Percentiles rank a stretch among this genome's conserved stretches.
These are phyloP conservation scores for Trichoderma citrinoviride DNA, from an alignment of 2,329 filamentous ascomycete species.

Conservation along the genomic window DNA sequence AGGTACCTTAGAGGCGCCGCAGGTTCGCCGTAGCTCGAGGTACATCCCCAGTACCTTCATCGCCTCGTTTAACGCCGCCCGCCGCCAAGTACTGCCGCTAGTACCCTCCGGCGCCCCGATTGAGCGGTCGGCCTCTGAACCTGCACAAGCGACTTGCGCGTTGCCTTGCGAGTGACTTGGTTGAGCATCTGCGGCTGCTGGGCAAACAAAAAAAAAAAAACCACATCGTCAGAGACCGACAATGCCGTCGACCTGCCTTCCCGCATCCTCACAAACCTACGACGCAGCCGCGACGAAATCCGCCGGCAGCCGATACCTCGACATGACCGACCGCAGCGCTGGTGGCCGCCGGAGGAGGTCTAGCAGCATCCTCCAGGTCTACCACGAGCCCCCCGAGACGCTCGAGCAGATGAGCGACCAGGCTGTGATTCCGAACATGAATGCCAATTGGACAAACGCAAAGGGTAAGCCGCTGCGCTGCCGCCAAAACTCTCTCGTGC, in stretches of 20 bases:
- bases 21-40: neutral
- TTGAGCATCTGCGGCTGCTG: constrained; percentile 12
- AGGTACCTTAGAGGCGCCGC: too few relatives aligned
- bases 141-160: constrained; percentile 2
- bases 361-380: constrained; percentile 88
- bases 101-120: neutral
- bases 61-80: neutral
- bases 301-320: constrained; percentile 57
- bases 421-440: constrained; percentile 88
- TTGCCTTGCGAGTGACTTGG: constrained; percentile 17
- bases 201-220: constrained; percentile 5
- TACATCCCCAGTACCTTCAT: neutral
- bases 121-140: constrained; percentile 11
- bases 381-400: constrained; percentile 94
- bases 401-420: constrained; percentile 98
- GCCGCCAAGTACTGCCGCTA: neutral
- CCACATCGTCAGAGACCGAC: constrained; percentile 29
- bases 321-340: constrained; percentile 61
- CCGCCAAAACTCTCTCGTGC: too few relatives aligned
- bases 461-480: constrained; percentile 66
- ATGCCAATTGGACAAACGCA: constrained; percentile 98
- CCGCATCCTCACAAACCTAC: constrained; percentile 78
- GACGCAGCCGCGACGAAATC: constrained; percentile 73
- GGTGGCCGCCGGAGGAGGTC: constrained; percentile 83
- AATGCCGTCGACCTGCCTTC: constrained; percentile 91